A percentile compares a stretch with the other conserved stretches of the same genome.
These are phyloP conservation scores for Trametes hirsuta DNA, from an alignment of 1,284 basidiomycete species.

Conservation along the genomic window DNA sequence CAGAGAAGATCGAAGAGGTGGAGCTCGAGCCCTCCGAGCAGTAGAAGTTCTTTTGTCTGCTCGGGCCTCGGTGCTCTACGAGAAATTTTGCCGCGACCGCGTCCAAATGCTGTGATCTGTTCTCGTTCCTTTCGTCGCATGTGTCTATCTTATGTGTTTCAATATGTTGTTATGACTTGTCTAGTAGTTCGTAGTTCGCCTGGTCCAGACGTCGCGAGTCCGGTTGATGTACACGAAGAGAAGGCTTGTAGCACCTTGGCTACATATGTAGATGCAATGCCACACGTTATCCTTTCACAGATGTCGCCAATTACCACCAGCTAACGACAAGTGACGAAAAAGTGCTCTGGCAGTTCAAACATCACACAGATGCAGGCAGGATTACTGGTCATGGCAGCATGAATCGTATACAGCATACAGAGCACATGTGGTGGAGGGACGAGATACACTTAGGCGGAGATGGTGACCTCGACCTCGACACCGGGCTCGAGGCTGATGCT, in stretches of 20 bases:
- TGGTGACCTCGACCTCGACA: conserved; percentile 99
- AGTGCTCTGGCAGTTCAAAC: no score
- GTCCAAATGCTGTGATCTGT: conserved; percentile 26
- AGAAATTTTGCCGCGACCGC: conserved; percentile 11
- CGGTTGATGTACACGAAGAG: conserved; percentile 12
- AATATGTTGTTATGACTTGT: conserved; percentile 22
- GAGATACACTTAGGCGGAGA: conserved; percentile 59
- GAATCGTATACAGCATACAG: conserved; percentile 20
- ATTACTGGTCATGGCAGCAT: conserved; percentile 5
- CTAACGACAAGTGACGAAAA: no score
- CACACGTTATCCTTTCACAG: not conserved
- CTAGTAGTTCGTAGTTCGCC: conserved; percentile 12
- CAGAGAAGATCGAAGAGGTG: conserved; percentile 47
- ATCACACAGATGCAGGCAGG: not conserved
- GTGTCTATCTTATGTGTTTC: conserved; percentile 29
- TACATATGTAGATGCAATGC: conserved; percentile 7
- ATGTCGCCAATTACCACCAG: not conserved
- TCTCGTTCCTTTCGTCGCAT: conserved; percentile 15
- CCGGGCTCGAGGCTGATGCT: conserved; percentile 98
- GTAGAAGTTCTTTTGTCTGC: not conserved
- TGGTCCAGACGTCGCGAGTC: not conserved
- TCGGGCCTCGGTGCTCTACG: not conserved
- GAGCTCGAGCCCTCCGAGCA: conserved; percentile 34
- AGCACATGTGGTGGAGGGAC: conserved; percentile 1
- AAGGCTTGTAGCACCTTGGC: conserved; percentile 3